A percentile compares a stretch with the other conserved stretches of the same genome.
Conservation (phyloP, 305 asterid genomes). For the Fraxinus latifolia region DNA sequence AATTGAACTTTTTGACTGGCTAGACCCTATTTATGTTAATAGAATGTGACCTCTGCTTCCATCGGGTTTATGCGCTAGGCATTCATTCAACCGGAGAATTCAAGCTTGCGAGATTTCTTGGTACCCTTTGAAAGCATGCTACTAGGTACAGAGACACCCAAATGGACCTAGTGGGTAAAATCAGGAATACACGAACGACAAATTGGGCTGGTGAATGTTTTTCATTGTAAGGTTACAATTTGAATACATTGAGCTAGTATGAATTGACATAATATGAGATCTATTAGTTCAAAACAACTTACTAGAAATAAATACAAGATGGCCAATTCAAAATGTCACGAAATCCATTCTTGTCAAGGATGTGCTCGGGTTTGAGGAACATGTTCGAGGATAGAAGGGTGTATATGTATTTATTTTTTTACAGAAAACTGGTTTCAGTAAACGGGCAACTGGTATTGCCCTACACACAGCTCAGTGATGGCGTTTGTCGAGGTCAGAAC, state of each 20-base stretch:
- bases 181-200: not conserved
- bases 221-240: not conserved
- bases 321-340: not conserved
- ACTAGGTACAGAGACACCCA: not conserved
- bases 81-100: not conserved
- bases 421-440: constrained; percentile 69
- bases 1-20: not conserved
- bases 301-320: not conserved
- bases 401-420: not conserved
- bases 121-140: not conserved
- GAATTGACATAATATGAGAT: not conserved
- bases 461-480: constrained; percentile 73
- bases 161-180: not conserved
- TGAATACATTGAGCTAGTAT: not conserved
- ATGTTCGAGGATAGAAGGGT: not conserved
- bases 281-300: not conserved
- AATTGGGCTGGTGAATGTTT: not conserved
- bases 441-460: constrained; percentile 84
- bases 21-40: not conserved
- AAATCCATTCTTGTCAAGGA: not conserved
- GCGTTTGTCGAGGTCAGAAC: constrained; percentile 80
- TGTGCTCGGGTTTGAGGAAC: not conserved
- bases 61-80: not conserved
- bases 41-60: not conserved
- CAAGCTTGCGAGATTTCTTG: not conserved